Conservation (phyloP, 768 basidiomycete species). For the Kwoniella dendrophila region DNA sequence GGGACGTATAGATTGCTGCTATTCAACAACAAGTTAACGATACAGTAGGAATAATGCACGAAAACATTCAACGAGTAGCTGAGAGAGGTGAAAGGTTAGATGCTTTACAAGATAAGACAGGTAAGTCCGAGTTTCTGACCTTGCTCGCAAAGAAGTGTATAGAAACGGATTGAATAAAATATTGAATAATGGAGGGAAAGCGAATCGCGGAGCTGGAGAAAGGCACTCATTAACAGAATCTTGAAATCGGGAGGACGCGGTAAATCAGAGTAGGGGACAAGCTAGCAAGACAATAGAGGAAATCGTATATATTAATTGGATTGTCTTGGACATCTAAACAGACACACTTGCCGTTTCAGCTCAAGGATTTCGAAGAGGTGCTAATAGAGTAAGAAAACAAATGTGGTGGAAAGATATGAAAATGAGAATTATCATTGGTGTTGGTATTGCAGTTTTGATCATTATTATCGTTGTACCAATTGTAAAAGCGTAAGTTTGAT, state of each 20-base stretch:
- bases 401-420: constrained; percentile 81
- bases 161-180: too few species aligned
- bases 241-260: too few species aligned
- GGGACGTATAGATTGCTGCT: constrained; percentile 69
- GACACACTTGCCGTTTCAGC: constrained; percentile 97
- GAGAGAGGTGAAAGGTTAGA: constrained; percentile 94
- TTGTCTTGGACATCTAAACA: constrained; percentile 53
- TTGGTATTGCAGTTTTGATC: constrained; percentile 84
- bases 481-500: constrained; percentile 69
- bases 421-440: constrained; percentile 96
- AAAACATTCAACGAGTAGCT: constrained; percentile 88
- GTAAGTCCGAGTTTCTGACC: constrained; percentile 60
- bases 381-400: constrained; percentile 96
- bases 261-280: too few species aligned
- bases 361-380: constrained; percentile 97
- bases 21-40: constrained; percentile 94
- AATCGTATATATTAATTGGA: too few species aligned
- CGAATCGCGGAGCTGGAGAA: too few species aligned
- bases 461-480: constrained; percentile 95
- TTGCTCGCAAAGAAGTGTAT: not conserved
- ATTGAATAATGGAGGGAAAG: too few species aligned
- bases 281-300: too few species aligned
- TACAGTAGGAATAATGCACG: constrained; percentile 96
- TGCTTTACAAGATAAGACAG: constrained; percentile 95
- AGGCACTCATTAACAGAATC: too few species aligned